Percentiles rank a stretch among this genome's conserved stretches.
These are phyloP conservation scores for Leersia perrieri DNA, from an alignment of 176 grass and related monocot species.

Conservation along the genomic window DNA sequence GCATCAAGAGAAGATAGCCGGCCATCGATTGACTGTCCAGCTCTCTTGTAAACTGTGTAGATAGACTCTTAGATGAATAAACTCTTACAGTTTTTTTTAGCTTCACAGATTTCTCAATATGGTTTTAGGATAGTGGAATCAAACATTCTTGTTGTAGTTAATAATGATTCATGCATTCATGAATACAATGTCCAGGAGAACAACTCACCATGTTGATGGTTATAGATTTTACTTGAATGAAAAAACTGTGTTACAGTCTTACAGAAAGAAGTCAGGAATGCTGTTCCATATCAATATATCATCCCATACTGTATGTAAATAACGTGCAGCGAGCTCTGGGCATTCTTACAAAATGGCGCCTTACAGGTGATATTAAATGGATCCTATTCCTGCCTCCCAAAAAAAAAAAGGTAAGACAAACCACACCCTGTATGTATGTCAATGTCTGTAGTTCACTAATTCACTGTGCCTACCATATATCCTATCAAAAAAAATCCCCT, in stretches of 20 bases:
- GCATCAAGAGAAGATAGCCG: background rate
- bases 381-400: background rate
- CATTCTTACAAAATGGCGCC: constrained; percentile 18
- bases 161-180: background rate
- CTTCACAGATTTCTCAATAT: background rate
- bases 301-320: background rate
- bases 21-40: constrained; percentile 8
- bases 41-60: constrained; percentile 35
- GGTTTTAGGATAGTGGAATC: background rate
- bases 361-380: background rate
- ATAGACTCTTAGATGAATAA: constrained; percentile 22
- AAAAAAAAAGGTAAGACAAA: background rate
- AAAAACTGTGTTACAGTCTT: background rate
- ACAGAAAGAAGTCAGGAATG: background rate
- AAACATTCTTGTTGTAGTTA: background rate
- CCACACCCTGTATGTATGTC: background rate
- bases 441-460: too few relatives aligned
- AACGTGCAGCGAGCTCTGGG: background rate
- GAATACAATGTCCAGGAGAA: background rate
- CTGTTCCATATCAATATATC: background rate
- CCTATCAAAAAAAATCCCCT: constrained; percentile 16
- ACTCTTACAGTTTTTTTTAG: background rate
- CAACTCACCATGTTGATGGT: background rate
- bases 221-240: background rate
- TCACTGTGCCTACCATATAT: background rate